phyloP scores from a whole-genome alignment of 2,329 filamentous ascomycete genomes.

The Westerdykella aurantiaca region DNA sequence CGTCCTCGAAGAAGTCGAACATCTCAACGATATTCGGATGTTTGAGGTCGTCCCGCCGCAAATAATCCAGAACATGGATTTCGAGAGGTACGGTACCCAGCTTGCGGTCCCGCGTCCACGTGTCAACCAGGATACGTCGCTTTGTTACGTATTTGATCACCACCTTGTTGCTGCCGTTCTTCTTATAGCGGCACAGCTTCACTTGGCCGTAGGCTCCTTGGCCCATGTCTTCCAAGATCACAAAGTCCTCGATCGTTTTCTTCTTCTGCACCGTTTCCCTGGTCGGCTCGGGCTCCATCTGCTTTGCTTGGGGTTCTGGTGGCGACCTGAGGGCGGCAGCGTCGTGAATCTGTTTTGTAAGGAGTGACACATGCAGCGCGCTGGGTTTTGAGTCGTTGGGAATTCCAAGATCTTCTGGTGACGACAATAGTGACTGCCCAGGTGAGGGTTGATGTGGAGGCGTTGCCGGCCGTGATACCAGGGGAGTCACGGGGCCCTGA shows the following conservation, averaged over 20 bases:
- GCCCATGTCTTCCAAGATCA: constrained; percentile 95
- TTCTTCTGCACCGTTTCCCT: constrained; percentile 45
- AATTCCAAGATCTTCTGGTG: constrained; percentile 32
- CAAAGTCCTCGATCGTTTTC: constrained; percentile 83
- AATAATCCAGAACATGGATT: constrained; percentile 93
- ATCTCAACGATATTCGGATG: constrained; percentile 65
- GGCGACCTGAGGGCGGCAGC: constrained; percentile 36
- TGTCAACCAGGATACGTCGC: constrained; percentile 91
- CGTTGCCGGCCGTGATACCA: constrained; percentile 60
- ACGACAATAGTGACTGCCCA: constrained; percentile 53
- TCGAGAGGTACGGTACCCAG: constrained; percentile 93
- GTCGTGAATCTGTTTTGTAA: constrained; percentile 49
- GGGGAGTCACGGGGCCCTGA: constrained; percentile 57
- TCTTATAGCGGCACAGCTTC: constrained; percentile 84
- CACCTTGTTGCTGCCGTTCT: constrained; percentile 68
- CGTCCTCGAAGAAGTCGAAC: constrained; percentile 68
- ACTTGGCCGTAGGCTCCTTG: constrained; percentile 97
- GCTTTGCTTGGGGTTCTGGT: constrained; percentile 29
- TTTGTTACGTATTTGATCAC: constrained; percentile 98
- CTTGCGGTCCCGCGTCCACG: constrained; percentile 90
- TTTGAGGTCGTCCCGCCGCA: constrained; percentile 64
- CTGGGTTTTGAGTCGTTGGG: constrained; percentile 24
- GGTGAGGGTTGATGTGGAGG: constrained; percentile 75
- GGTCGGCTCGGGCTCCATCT: constrained; percentile 8
- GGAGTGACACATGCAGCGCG: constrained; percentile 41